Evolutionary conservation across 768 basidiomycete species (phyloP).

Genomic region (Termitomyces sp.): DNA sequence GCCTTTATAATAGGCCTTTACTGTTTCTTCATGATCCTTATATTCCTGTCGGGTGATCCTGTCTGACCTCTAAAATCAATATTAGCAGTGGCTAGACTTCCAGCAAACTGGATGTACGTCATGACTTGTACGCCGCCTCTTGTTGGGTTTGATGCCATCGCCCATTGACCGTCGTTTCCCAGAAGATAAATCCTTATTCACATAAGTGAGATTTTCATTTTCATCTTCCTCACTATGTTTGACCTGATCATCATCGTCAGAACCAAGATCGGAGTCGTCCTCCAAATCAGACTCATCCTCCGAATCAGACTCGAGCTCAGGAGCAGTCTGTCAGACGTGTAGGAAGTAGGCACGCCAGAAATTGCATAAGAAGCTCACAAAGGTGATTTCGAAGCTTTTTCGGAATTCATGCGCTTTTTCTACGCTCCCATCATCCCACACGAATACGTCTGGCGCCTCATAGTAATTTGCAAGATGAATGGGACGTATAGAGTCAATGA

Average conservation of each 20-base stretch:
- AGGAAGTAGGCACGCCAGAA: neutral
- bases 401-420: constrained; percentile 66
- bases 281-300: constrained; percentile 41
- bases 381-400: constrained; percentile 81
- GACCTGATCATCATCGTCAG: constrained; percentile 41
- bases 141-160: constrained; percentile 40
- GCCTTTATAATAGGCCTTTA: constrained; percentile 80
- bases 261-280: constrained; percentile 28
- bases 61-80: constrained; percentile 36
- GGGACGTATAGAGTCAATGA: constrained; percentile 93
- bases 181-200: constrained; percentile 37
- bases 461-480: constrained; percentile 88
- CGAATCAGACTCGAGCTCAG: constrained; percentile 45
- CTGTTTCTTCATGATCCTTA: constrained; percentile 52
- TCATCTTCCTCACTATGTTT: constrained; percentile 27
- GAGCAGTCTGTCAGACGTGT: constrained; percentile 59
- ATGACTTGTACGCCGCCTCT: constrained; percentile 57
- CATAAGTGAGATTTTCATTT: constrained; percentile 39
- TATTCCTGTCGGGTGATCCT: constrained; percentile 73
- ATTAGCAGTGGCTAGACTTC: constrained; percentile 1
- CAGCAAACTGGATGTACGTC: constrained; percentile 28
- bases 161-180: constrained; percentile 50
- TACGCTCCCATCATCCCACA: constrained; percentile 92
- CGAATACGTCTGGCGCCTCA: constrained; percentile 59
- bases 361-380: constrained; percentile 44